phyloP scores from a whole-genome alignment of 352 stramenopile genomes.

The Phytophthora cryptogea region DNA sequence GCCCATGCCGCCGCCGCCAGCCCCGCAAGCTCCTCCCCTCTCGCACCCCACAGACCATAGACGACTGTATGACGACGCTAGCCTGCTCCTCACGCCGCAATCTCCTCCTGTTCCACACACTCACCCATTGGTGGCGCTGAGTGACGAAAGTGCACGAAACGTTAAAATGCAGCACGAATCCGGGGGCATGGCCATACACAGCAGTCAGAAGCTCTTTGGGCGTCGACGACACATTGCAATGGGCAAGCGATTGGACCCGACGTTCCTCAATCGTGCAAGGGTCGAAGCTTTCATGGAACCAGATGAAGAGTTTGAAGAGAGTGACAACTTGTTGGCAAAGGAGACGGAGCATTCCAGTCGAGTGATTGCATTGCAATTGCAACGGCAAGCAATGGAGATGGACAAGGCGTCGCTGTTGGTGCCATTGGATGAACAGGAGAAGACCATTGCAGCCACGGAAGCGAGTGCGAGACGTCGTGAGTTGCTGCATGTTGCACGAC shows the following conservation, averaged over 20 bases:
- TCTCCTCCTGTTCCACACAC: slow-evolving; percentile 52
- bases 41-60: background rate
- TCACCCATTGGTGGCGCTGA: slow-evolving; percentile 51
- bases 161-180: slow-evolving; percentile 25
- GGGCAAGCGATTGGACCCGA: slow-evolving; percentile 51
- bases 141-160: slow-evolving; percentile 28
- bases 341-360: slow-evolving; percentile 49
- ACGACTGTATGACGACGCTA: slow-evolving; percentile 11
- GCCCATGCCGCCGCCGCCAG: slow-evolving; percentile 56
- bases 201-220: slow-evolving; percentile 12
- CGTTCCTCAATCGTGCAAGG: slow-evolving; percentile 55
- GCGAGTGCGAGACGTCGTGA: slow-evolving; percentile 41
- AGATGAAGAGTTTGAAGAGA: slow-evolving; percentile 16
- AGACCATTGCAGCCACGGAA: slow-evolving; percentile 54
- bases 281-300: slow-evolving; percentile 38
- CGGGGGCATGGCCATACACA: slow-evolving; percentile 23
- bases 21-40: slow-evolving; percentile 38
- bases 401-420: slow-evolving; percentile 6
- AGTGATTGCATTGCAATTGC: slow-evolving; percentile 44
- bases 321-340: slow-evolving; percentile 21
- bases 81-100: slow-evolving; percentile 37
- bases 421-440: slow-evolving; percentile 42
- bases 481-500: slow-evolving; percentile 23
- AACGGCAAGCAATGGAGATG: slow-evolving; percentile 20
- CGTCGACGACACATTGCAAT: slow-evolving; percentile 8